Base-by-base conservation (phyloP, 768 basidiomycete species). In the Clitopilus hobsonii region DNA sequence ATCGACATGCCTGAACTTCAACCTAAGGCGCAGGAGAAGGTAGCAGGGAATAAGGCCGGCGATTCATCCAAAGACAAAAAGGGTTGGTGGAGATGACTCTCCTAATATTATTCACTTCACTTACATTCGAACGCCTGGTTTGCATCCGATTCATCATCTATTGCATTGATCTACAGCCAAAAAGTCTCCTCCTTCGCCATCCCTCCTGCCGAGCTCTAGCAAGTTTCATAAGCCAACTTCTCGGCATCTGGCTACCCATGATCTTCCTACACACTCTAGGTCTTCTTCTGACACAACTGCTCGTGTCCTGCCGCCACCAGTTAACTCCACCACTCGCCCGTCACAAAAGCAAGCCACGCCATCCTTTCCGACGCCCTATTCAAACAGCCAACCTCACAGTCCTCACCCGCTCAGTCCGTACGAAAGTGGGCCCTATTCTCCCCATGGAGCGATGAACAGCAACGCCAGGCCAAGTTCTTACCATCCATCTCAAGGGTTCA, bases 1-100 rank as follows among this genome's bases (percentile, higher is more conserved):
- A 91, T 94, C 49, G 75, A 85, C 13, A 92, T 94, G 83, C 91
- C 90, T 0, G 91, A 94, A 65, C 78, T 94, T 14, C 79, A 80
- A 61, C 88, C 88, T 2, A 79, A 76, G 56, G 63, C 74, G 2
- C 41, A 45, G 11, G 41, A 45, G 3, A 45, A 23, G n/a, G 22
- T 23, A 5, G n/a, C 41, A 10, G 18, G 4, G 8, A 45, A 20
- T 20, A 45, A 45, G 18, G 14, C 3, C 10, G 41, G 16, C n/a
- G 41, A 45, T 5, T 20, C 41, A 16, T 45, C 41, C 41, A 45
- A 74, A 16, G 71, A 74, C 24, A 73, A 70, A 68, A 69, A 78
- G 72, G 67, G 75, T 75, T 67, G 65, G 71, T 71, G 62, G 66
- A 62, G 53, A 47, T 61, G 53, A 60, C 49, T 59, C 38, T 38